Conservation (phyloP, 2,329 filamentous ascomycete species). For the Neonectria punicea region DNA sequence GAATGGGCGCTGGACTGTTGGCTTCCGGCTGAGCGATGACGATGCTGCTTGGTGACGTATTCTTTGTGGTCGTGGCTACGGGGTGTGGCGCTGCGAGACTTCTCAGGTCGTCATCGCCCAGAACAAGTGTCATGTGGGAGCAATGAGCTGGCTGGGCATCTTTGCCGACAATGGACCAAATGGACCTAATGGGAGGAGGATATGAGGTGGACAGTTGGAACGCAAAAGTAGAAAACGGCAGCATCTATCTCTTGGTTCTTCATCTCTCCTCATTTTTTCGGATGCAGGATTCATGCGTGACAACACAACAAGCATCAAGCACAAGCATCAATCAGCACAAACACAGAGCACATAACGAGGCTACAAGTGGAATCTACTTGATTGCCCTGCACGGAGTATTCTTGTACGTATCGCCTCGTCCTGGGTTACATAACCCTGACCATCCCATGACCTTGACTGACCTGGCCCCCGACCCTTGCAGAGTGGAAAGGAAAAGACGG, state of each 20-base stretch:
- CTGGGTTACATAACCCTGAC: conserved; percentile 16
- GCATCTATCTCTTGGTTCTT: background rate
- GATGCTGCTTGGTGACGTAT: conserved; percentile 39
- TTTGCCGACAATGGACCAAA: background rate
- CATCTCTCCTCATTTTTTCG: background rate
- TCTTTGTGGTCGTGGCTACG: background rate
- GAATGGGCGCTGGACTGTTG: conserved; percentile 15
- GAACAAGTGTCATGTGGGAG: background rate
- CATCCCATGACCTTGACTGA: conserved; percentile 20
- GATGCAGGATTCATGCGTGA: background rate
- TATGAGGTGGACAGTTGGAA: background rate
- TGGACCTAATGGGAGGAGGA: background rate
- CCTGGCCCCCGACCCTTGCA: background rate
- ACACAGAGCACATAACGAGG: background rate
- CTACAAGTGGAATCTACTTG: background rate
- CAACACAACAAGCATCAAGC: background rate
- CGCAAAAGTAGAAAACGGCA: conserved; percentile 22
- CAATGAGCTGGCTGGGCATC: background rate
- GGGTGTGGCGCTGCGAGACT: conserved; percentile 33
- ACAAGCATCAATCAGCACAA: background rate
- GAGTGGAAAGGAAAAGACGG: background rate
- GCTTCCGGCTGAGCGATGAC: conserved; percentile 32
- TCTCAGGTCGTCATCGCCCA: background rate
- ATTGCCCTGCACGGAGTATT: background rate
- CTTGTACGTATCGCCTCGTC: conserved; percentile 17